Base-by-base conservation (phyloP, 208 protist genomes). In the Leptomonas seymouri region DNA sequence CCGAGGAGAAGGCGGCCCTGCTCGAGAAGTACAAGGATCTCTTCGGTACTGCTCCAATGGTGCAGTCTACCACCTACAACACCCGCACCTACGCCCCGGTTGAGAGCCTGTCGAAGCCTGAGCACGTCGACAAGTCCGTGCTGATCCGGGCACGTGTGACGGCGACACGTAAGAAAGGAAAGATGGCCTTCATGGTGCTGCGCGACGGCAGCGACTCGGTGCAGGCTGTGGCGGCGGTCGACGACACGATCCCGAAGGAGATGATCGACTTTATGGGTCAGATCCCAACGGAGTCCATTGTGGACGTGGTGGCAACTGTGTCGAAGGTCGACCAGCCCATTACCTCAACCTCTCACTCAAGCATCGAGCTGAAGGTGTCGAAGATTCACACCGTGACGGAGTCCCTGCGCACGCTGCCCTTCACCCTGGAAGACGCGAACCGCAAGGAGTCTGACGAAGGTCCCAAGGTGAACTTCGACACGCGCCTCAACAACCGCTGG, bases 401-500 rank as follows among this genome's bases (percentile, higher is more conserved):
- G 79, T 90, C 92, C 48, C 78, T 82, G 76, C 84, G 90, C 51
- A 82, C 80, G 63, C 85, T 98, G 14, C 97, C 97, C 49, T 91
- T 97, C 66, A 97, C 95, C 44, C 71, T 98, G 1, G 93, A 97
- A 67, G 97, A 99, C 66, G 93, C 97, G 14, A 74, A 72, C 27
- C 86, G 94, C 51, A 64, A 69, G 48, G 84, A 93, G 61, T 72
- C 80, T 36, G 84, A 88, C 18, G 92, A 93, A 54, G 84, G 89
- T 51, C 78, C 81, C 12, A 92, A 91, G 59, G 86, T 98, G 27
- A 94, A 97, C 64, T 91, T 90, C 67, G 93, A 99, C 71, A 98
- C 86, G 12, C 88, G 98, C n/a, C 92, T 99, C 11, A 91, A 98
- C 76, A 97, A 98, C 82, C 89, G 99, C 66, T 91, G 98, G 72